phyloP scores from a whole-genome alignment of 2,329 filamentous ascomycete species.

The Aspergillus luchuensis region DNA sequence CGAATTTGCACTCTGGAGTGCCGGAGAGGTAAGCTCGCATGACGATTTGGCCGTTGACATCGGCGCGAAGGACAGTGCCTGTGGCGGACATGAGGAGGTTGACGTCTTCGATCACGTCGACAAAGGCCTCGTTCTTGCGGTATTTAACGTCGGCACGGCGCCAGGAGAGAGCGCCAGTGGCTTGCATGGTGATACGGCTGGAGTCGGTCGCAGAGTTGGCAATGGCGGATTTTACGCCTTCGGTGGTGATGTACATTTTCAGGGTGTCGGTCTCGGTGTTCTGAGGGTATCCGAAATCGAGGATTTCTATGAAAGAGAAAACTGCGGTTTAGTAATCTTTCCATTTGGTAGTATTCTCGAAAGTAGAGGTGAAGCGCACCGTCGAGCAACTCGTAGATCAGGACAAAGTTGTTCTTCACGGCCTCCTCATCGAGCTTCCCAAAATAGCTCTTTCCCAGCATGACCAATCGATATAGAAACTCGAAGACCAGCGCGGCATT shows the following conservation, averaged over 20 bases:
- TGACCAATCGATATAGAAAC: constrained; percentile 90
- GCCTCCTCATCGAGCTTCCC: constrained; percentile 99
- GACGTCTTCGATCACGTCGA: constrained; percentile 98
- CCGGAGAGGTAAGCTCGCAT: constrained; percentile 98
- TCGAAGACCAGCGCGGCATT: constrained; percentile 98
- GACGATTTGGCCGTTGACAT: constrained; percentile 95
- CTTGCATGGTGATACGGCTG: constrained; percentile 98
- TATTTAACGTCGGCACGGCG: constrained; percentile 97
- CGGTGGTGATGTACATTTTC: constrained; percentile 99
- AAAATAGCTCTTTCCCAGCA: constrained; percentile 92
- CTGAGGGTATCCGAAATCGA: constrained; percentile 98
- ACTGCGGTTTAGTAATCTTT: not conserved
- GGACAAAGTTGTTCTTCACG: constrained; percentile 99
- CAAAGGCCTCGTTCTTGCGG: constrained; percentile 98
- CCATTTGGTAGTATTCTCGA: not conserved
- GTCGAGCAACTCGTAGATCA: constrained; percentile 96
- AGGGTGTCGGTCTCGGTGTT: constrained; percentile 98
- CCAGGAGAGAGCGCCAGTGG: constrained; percentile 95
- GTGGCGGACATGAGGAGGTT: constrained; percentile 99
- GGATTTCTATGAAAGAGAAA: constrained; percentile 68
- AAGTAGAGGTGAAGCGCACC: constrained; percentile 54
- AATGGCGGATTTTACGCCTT: constrained; percentile 86
- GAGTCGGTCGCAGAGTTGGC: constrained; percentile 76
- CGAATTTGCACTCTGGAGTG: constrained; percentile 98
- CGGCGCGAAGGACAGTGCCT: constrained; percentile 88